These are phyloP conservation scores for Polytrichum formosum DNA, from an alignment of 225 moss, liverwort and hornwort genomes.

Conservation along the genomic window DNA sequence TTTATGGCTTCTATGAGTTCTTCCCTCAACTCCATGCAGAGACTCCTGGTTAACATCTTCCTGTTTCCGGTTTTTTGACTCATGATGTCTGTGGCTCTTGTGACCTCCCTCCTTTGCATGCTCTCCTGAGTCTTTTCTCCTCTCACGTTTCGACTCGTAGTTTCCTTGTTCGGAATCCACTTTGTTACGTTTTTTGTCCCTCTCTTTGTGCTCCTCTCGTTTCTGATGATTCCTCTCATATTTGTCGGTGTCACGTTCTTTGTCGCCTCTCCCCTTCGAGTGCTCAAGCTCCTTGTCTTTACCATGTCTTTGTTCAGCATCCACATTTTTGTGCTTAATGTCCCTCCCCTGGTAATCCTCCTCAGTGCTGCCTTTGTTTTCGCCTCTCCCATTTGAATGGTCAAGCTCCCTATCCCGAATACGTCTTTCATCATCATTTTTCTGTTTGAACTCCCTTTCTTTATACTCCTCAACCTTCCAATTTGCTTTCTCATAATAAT, in stretches of 20 bases:
- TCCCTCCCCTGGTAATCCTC: conserved; percentile 9
- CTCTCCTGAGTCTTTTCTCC: not conserved
- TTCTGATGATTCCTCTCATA: conserved; percentile 13
- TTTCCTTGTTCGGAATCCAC: conserved; percentile 10
- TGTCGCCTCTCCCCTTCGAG: not conserved
- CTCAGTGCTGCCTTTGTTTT: not conserved
- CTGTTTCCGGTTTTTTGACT: conserved; percentile 29
- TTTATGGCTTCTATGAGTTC: conserved; percentile 21
- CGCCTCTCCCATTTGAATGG: not conserved
- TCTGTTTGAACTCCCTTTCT: not conserved
- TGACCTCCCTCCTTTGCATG: conserved; percentile 15
- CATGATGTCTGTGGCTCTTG: conserved; percentile 24
- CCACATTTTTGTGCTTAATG: conserved; percentile 5
- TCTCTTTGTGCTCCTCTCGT: conserved; percentile 13
- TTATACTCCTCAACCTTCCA: not conserved
- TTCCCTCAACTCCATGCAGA: conserved; percentile 18
- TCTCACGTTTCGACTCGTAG: no score
- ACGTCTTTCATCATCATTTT: conserved; percentile 5
- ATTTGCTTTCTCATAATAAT: not conserved
- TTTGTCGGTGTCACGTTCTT: not conserved
- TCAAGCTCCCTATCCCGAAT: no score
- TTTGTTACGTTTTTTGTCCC: conserved; percentile 2
- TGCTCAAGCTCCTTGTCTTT: not conserved
- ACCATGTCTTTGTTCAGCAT: conserved; percentile 1
- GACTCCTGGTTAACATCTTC: conserved; percentile 12